phyloP scores from a whole-genome alignment of 208 protist species.

The Trypanosoma brucei region DNA sequence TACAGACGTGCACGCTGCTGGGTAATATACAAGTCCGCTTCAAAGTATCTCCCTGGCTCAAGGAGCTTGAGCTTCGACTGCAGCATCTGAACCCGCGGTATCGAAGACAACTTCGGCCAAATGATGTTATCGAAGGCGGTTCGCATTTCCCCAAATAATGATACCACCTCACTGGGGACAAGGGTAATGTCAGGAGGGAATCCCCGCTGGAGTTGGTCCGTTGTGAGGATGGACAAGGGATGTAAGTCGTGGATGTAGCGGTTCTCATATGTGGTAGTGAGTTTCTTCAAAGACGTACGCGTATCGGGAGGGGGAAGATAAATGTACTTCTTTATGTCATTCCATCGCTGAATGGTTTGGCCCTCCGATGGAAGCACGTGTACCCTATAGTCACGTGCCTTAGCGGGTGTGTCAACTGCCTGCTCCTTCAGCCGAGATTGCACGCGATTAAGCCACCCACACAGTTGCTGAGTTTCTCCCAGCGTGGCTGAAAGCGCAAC shows the following conservation, averaged over 20 bases:
- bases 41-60: constrained; percentile 79
- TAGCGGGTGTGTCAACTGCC: constrained; percentile 12
- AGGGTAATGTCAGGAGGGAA: constrained; percentile 88
- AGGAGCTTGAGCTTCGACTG: constrained; percentile 39
- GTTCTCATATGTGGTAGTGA: constrained; percentile 56
- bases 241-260: constrained; percentile 78
- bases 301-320: constrained; percentile 67
- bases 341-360: constrained; percentile 83
- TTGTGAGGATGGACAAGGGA: constrained; percentile 81
- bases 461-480: constrained; percentile 89
- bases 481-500: constrained; percentile 95
- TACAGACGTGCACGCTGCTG: constrained; percentile 77
- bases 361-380: constrained; percentile 64
- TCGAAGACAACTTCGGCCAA: constrained; percentile 33
- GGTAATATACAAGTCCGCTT: constrained; percentile 74
- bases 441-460: constrained; percentile 87
- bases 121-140: constrained; percentile 39
- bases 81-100: constrained; percentile 44
- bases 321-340: constrained; percentile 90
- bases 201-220: constrained; percentile 67
- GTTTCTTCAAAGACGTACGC: constrained; percentile 51
- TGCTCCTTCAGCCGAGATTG: constrained; percentile 56
- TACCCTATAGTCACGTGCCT: constrained; percentile 68
- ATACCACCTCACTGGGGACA: constrained; percentile 83
- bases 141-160: constrained; percentile 74